Base-by-base conservation (phyloP, 78 protist genomes). In the Polysphondylium violaceum region DNA sequence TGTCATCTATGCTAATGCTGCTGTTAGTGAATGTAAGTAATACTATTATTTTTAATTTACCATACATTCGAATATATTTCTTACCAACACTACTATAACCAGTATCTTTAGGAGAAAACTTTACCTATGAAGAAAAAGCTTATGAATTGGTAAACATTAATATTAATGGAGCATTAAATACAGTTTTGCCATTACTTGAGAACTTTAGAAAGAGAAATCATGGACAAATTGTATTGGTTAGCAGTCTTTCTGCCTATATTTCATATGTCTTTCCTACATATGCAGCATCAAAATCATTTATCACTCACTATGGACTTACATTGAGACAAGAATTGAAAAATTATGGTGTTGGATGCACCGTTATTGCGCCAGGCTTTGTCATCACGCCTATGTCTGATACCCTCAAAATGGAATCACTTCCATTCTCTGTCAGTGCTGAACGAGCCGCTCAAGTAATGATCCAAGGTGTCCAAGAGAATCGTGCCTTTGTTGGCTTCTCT, bases 1-100 rank as follows among this genome's bases (percentile, higher is more conserved):
- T 38, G 16, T 75, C 47, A 9, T 75, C 17, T 27, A 59, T 75
- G 86, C 86, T 2, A 75, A 75, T 58, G 86, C 86, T 41, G 86
- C 69, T 35, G 51, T 74, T 0, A 74, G 29, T 33, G 83, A 74
- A 63, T 63, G 71, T 63, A 33, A 23, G 43, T 61, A 61, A 19
- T 35, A 29, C 41, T 6, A 60, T 17, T 9, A 41, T 41, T 61
- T 33, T 16, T 61, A 17, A 27, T 27, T 61, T n/a, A 27, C 27
- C 8, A 61, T n/a, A 31, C 3, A 35, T 35, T 8, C 14, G 23
- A 61, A 33, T 47, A 47, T 47, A 14, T 11, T 14, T 47, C 53
- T 14, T 47, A 47, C 11, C 23, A 47, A 8, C 11, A 8, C n/a
- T n/a, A n/a, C n/a, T n/a, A n/a, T n/a, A n/a, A n/a, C n/a, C 2